phyloP scores from a whole-genome alignment of 345 rosid species.

The Microthlaspi erraticum region DNA sequence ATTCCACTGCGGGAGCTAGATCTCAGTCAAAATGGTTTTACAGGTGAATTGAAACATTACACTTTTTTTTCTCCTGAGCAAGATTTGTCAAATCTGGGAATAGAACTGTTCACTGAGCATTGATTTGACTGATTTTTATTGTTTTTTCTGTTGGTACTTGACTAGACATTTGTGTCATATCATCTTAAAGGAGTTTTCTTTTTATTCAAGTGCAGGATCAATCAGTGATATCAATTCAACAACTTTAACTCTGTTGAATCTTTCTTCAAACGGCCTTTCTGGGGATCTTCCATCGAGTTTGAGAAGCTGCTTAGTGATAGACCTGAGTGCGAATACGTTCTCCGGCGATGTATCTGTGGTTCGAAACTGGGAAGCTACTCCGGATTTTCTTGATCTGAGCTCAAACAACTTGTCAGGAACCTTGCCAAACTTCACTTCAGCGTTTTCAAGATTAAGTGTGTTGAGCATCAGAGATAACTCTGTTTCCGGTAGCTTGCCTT shows the following conservation, averaged over 20 bases:
- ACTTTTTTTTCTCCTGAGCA: background rate
- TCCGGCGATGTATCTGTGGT: conserved; percentile 63
- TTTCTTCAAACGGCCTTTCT: conserved; percentile 72
- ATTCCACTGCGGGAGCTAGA: conserved; percentile 72
- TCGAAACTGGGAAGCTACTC: conserved; percentile 68
- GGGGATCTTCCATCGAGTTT: conserved; percentile 67
- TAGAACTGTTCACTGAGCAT: conserved; percentile 2
- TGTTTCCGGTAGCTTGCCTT: conserved; percentile 67
- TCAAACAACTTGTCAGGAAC: conserved; percentile 77
- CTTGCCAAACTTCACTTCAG: conserved; percentile 65
- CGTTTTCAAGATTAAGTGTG: conserved; percentile 54
- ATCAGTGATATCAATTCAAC: conserved; percentile 64
- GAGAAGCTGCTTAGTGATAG: conserved; percentile 54
- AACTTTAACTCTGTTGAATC: conserved; percentile 67
- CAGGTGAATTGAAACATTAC: conserved; percentile 53
- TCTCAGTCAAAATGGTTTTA: conserved; percentile 87
- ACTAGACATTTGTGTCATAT: conserved; percentile 24
- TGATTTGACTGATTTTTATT: conserved; percentile 29
- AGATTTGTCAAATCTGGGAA: background rate
- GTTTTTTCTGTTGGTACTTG: too few species aligned
- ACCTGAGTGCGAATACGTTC: conserved; percentile 78
- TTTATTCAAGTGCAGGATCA: conserved; percentile 60
- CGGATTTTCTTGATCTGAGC: conserved; percentile 81
- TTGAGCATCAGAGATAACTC: conserved; percentile 72
- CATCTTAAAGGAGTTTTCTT: conserved; percentile 24